A percentile compares a stretch with the other conserved stretches of the same genome.
Conservation (phyloP, 1,139 yeast genomes). For the Magnusiomyces magnusii region DNA sequence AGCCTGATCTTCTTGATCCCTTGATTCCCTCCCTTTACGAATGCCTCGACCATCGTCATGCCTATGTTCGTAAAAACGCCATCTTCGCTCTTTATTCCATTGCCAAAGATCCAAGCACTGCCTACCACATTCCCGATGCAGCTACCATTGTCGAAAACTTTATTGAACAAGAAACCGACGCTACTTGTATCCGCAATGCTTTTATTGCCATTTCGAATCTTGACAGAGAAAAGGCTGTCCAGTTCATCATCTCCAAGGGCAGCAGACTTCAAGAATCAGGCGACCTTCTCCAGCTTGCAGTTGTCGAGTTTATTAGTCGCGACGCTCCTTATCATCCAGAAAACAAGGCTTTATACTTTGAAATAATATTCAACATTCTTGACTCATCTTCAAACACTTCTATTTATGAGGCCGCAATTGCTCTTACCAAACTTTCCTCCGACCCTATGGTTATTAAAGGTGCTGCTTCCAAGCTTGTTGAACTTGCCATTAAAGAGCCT, state of each 20-base stretch:
- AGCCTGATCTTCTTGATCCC: conserved; percentile 91
- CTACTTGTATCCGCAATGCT: conserved; percentile 94
- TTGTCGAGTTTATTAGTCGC: conserved; percentile 83
- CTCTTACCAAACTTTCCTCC: conserved; percentile 66
- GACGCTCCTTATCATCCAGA: conserved; percentile 63
- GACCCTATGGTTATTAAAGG: conserved; percentile 67
- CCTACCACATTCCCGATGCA: conserved; percentile 87
- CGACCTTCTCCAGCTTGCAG: conserved; percentile 78
- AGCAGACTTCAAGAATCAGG: conserved; percentile 61
- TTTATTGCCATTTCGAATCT: conserved; percentile 80
- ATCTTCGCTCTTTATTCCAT: conserved; percentile 85
- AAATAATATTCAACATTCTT: conserved; percentile 63
- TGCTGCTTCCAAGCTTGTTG: conserved; percentile 76
- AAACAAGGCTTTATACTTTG: conserved; percentile 63
- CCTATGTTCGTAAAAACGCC: conserved; percentile 96
- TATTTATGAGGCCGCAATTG: conserved; percentile 84
- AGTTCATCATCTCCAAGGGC: conserved; percentile 68
- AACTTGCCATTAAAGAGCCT: conserved; percentile 82
- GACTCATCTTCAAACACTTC: conserved; percentile 71
- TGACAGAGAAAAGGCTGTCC: conserved; percentile 78
- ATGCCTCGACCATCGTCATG: conserved; percentile 93
- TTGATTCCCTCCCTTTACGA: conserved; percentile 87
- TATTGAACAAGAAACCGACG: conserved; percentile 76
- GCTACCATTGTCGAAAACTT: conserved; percentile 72
- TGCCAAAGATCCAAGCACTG: conserved; percentile 59